These are phyloP conservation scores for Rhipidocladum racemiflorum DNA, from an alignment of 176 grass and related monocot genomes.

Conservation along the genomic window DNA sequence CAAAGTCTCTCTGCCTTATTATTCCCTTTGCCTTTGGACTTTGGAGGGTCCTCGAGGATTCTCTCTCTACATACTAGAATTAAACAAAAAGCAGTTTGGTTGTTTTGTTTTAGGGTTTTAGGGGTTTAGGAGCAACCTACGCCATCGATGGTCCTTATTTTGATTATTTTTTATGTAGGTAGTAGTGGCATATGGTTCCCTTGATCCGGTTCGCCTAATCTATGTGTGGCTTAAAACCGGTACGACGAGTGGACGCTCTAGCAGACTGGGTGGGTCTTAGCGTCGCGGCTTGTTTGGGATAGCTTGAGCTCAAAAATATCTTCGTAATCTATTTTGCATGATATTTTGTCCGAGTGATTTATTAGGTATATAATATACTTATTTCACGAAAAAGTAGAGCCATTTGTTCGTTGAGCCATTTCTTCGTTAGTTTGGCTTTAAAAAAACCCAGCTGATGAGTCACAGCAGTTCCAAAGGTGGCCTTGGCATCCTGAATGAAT, in stretches of 20 bases:
- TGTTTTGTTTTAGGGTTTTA: background rate
- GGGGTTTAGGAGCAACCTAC: background rate
- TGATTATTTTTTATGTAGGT: background rate
- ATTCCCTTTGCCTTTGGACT: slow-evolving; percentile 33
- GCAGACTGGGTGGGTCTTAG: background rate
- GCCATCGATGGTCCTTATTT: background rate
- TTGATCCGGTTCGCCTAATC: background rate
- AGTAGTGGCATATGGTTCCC: background rate
- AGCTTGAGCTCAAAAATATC: background rate
- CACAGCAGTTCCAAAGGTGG: no score
- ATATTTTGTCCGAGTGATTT: background rate
- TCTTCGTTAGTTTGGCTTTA: no score
- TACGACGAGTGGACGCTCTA: background rate
- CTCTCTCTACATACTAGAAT: background rate
- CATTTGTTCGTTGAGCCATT: no score
- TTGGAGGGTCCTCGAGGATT: no score
- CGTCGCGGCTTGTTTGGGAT: background rate
- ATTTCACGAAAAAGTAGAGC: background rate
- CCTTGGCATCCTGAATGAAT: no score
- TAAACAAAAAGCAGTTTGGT: background rate
- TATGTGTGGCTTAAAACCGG: background rate
- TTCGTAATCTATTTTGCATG: no score
- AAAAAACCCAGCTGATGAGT: no score
- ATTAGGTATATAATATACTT: background rate
- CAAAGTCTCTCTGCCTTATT: slow-evolving; percentile 30